Conservation (phyloP, 306 rosid genomes). For the Heteromeles arbutifolia region DNA sequence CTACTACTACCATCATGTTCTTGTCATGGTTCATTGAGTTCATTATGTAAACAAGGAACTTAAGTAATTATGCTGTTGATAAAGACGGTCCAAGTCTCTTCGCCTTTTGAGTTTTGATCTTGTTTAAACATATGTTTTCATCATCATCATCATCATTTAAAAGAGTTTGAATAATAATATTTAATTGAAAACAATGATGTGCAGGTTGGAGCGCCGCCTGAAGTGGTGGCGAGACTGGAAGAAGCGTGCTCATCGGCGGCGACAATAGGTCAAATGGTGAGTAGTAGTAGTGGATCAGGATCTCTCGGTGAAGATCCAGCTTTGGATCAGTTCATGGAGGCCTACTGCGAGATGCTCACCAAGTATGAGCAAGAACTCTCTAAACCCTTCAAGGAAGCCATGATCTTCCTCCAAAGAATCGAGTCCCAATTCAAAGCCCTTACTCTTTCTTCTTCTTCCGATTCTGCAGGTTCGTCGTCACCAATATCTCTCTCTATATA, state of each 20-base stretch:
- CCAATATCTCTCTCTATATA: not conserved
- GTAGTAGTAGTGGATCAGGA: constrained; percentile 18
- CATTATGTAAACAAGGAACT: constrained; percentile 2
- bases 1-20: not conserved
- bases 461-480: constrained; percentile 34
- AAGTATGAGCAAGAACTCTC: constrained; percentile 94
- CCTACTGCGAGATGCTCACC: constrained; percentile 93
- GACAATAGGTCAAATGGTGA: constrained; percentile 27
- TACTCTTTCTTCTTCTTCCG: constrained; percentile 51
- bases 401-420: constrained; percentile 74
- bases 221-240: constrained; percentile 73
- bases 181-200: not conserved
- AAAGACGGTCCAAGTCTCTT: not conserved
- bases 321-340: constrained; percentile 98
- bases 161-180: not conserved
- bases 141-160: not conserved
- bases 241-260: constrained; percentile 65
- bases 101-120: not conserved
- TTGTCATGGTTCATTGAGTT: not conserved
- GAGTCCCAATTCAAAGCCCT: constrained; percentile 83
- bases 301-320: constrained; percentile 93
- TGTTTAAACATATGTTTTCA: not conserved
- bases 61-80: not conserved
- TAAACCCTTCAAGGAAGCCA: constrained; percentile 90
- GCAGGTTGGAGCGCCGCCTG: constrained; percentile 95